Evolutionary conservation across 345 rosid species (phyloP).

Genomic region (Litchi chinensis): DNA sequence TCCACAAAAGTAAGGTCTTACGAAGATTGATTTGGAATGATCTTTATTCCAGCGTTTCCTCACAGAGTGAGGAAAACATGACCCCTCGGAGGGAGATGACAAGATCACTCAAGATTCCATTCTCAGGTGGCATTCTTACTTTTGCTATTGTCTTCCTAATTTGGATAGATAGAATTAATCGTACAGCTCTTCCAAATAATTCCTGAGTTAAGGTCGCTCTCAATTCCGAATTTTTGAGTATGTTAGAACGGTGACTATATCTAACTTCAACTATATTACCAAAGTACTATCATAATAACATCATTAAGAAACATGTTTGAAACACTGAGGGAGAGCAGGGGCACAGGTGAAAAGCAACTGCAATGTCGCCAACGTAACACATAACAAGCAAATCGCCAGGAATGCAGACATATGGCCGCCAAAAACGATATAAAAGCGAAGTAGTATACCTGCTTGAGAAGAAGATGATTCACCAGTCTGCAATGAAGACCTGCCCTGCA

Average conservation of each 20-base stretch:
- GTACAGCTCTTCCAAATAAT: not conserved
- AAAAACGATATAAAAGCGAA: not conserved
- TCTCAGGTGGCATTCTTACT: not conserved
- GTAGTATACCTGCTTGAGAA: conserved; percentile 52
- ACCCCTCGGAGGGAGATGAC: not conserved
- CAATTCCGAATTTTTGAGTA: not conserved
- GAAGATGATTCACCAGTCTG: conserved; percentile 71
- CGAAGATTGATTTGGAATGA: too few relatives aligned
- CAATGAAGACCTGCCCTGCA: conserved; percentile 52
- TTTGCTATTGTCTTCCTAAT: not conserved
- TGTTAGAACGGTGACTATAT: not conserved
- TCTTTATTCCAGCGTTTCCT: too few relatives aligned
- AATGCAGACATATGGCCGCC: too few relatives aligned
- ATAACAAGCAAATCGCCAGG: too few relatives aligned
- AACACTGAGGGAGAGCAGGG: not conserved
- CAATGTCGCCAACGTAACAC: not conserved
- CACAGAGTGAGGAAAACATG: not conserved
- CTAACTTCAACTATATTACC: not conserved
- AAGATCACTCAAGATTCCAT: not conserved
- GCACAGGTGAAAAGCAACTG: not conserved
- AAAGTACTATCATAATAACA: not conserved
- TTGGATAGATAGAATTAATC: not conserved
- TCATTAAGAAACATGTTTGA: not conserved
- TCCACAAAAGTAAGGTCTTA: not conserved
- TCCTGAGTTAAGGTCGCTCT: not conserved